Evolutionary conservation across 768 basidiomycete species (phyloP), one percentile per base, ranked within the genome.

Genomic region (Hydnomerulius pinastri): DNA sequence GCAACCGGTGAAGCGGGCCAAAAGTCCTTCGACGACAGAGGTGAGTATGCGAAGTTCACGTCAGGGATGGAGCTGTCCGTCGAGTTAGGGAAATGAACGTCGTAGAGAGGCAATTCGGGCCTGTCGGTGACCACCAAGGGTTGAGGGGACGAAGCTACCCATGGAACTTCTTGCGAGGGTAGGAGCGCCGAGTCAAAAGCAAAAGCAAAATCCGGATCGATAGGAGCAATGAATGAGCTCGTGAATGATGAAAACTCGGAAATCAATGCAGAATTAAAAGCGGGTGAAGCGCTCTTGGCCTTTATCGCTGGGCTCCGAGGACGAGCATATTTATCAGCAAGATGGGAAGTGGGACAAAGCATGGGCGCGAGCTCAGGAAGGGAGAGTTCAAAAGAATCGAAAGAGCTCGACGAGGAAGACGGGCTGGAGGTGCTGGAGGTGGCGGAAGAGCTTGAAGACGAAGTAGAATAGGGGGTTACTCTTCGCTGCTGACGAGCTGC

Each of bases 391-490:
- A 24, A 32, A 20, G 29, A 12, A 25, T 53, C 40, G 17, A 44
- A n/a, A 10, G 40, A 28, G 33, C 6, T 35, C 4, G n/a, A n/a
- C n/a, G 10, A 15, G 24, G 20, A 42, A 21, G 13, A 33, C 17
- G 40, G 12, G 21, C 46, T 13, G 30, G 18, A 29, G 45, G 3
- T 8, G 7, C n/a, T 7, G 24, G 18, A 21, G 42, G 15, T 6
- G 11, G 35, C n/a, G 6, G 25, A 23, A 6, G 29, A 46, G 13
- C 24, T 24, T 15, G 29, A n/a, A n/a, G 48, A 10, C 24, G 41
- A 43, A 10, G 28, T 17, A 3, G 36, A 20, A 18, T 60, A 62
- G 0, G 60, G 60, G 1, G 46, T 24, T 2, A 21, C 12, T 21
- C 33, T 48, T 18, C 40, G 38, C n/a, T 18, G 41, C 1, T 13